Percentiles rank a stretch among this genome's conserved stretches.
Conservation (phyloP, 768 basidiomycete genomes). For the Obba rivulosa region DNA sequence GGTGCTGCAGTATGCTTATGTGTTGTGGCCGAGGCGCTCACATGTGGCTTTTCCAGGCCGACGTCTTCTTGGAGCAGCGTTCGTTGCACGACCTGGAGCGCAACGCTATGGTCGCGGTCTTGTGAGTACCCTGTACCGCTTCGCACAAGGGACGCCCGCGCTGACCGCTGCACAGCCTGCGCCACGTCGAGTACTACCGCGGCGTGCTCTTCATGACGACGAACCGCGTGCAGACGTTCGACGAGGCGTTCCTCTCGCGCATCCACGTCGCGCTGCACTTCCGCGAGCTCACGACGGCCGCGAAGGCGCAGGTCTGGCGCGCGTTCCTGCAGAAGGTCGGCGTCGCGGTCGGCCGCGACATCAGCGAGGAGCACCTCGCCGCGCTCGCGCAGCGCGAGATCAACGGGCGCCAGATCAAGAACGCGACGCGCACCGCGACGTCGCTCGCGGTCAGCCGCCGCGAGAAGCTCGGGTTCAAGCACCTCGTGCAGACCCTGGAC, state of each 20-base stretch:
- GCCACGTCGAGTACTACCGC: conserved; percentile 18
- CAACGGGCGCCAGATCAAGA: conserved; percentile 68
- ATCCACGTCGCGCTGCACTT: conserved; percentile 46
- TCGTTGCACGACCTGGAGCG: conserved; percentile 56
- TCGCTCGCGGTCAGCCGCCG: conserved; percentile 47
- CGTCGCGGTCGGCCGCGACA: conserved; percentile 8
- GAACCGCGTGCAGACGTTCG: conserved; percentile 33
- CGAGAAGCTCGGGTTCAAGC: conserved; percentile 38
- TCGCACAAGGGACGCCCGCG: neutral
- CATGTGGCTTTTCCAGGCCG: conserved; percentile 30
- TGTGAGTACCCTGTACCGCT: conserved; percentile 13
- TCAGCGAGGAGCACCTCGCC: conserved; percentile 36
- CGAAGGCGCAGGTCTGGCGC: conserved; percentile 56
- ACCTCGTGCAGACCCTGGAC: conserved; percentile 54
- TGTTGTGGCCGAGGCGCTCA: neutral
- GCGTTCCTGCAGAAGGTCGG: conserved; percentile 48
- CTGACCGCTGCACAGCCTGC: neutral
- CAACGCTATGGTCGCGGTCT: conserved; percentile 71
- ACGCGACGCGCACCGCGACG: conserved; percentile 56
- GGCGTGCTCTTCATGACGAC: conserved; percentile 36
- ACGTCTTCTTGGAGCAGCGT: conserved; percentile 68
- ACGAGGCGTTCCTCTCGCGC: conserved; percentile 30
- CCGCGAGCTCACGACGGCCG: conserved; percentile 46
- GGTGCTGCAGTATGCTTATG: conserved; percentile 1
- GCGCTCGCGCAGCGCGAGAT: conserved; percentile 44